Evolutionary conservation across 805 yeast species (phyloP), one percentile per base, ranked within the genome.

Genomic region (Pichia eremophila): DNA sequence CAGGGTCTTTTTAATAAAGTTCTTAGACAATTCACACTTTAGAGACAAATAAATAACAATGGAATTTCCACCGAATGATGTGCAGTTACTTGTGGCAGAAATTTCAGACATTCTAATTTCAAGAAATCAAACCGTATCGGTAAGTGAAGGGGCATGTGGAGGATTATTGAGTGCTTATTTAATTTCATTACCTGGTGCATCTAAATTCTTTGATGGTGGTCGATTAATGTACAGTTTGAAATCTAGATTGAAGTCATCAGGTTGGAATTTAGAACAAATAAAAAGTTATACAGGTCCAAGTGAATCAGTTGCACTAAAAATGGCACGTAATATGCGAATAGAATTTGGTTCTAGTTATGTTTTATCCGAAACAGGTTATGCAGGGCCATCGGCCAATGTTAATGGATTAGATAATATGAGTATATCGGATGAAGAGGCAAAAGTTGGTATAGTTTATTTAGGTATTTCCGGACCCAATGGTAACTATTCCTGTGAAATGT

Each of bases 71-170:
- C 86, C 90, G 3, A 62, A 63, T 8, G 78, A 75, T 17, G 68
- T 83, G 6, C 62, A 67, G 39, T 57, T 50, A 25, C 65, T 80
- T 10, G 88, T 85, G 4, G 58, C 60, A 10, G 66, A 71, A 58
- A 85, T 87, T 40, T 81, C 93, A 0, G 64, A 61, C 35, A 68
- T 80, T 6, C 70, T 87, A 25, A 64, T 75, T 18, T 59, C 62
- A 18, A 69, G 79, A 28, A 64, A 72, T 14, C 81, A 82, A 60
- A 84, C 95, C 0, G 66, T 87, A 22, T 85, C 95, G 0, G 83
- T 85, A 1, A 80, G 90, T 7, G 96, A 87, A 57, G 89, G 90
- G 3, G 95, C 95, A 0, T 87, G 95, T 62, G 96, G 96, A 9
- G 96, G 96, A 0, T 71, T 87, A 15, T 67, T 87, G 8, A 81